Conservation (phyloP, 1,139 yeast genomes). For the Suhomyces bokatorum region DNA sequence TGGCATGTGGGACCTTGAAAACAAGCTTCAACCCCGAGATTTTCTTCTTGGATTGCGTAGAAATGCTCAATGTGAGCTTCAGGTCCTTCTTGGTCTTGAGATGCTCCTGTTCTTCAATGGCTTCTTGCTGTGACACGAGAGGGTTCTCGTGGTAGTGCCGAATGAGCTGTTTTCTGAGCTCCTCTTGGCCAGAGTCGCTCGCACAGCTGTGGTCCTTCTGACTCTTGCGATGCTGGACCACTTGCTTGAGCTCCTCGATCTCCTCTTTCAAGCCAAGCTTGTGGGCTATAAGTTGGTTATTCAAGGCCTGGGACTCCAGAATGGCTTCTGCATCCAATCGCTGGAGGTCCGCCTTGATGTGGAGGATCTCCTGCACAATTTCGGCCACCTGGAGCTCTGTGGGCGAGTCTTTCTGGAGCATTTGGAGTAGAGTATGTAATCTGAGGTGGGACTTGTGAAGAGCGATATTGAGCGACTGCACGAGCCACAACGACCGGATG, state of each 20-base stretch:
- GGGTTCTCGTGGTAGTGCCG: slow-evolving; percentile 41
- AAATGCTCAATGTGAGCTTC: not conserved
- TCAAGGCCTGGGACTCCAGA: slow-evolving; percentile 36
- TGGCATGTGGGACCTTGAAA: slow-evolving; percentile 10
- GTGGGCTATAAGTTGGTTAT: slow-evolving; percentile 38
- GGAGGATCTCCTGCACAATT: slow-evolving; percentile 13
- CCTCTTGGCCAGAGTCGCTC: slow-evolving; percentile 18
- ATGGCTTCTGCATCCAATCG: slow-evolving; percentile 29
- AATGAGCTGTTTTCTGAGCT: slow-evolving; percentile 33
- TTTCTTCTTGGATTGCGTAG: slow-evolving; percentile 1
- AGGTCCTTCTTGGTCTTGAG: slow-evolving; percentile 5
- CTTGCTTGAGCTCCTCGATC: slow-evolving; percentile 28
- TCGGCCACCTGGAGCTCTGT: slow-evolving; percentile 7
- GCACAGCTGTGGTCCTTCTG: slow-evolving; percentile 13
- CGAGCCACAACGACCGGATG: slow-evolving; percentile 47
- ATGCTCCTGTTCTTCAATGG: slow-evolving; percentile 33
- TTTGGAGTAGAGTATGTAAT: slow-evolving; percentile 11
- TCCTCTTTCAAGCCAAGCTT: slow-evolving; percentile 31
- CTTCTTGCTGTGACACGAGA: slow-evolving; percentile 41
- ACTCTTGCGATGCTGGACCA: slow-evolving; percentile 16
- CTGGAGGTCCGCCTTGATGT: slow-evolving; percentile 16
- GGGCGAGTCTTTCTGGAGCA: slow-evolving; percentile 6
- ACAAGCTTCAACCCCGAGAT: slow-evolving; percentile 13
- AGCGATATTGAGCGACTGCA: slow-evolving; percentile 40
- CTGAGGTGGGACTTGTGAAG: slow-evolving; percentile 22